Base-by-base conservation (phyloP, 495 filamentous ascomycete genomes). In the Eremomyces bilateralis region DNA sequence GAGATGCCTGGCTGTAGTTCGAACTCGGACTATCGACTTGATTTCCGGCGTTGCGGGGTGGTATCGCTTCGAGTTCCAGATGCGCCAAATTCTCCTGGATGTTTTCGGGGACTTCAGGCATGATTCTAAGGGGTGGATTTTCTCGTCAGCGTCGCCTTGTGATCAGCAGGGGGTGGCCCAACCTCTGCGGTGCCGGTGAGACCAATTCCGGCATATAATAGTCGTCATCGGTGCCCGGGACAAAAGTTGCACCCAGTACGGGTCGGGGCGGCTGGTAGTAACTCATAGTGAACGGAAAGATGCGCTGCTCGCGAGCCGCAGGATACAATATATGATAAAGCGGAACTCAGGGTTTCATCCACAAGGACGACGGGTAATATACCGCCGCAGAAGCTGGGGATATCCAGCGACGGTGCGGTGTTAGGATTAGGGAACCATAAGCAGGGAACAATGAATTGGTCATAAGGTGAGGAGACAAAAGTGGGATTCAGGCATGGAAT, bases 11-110 rank as follows among this genome's bases (percentile, higher is more conserved):
- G n/a, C n/a, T n/a, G n/a, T n/a, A n/a, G n/a, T n/a, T n/a, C n/a
- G n/a, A n/a, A n/a, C n/a, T n/a, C n/a, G n/a, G n/a, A n/a, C n/a
- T n/a, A n/a, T n/a, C n/a, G n/a, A n/a, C n/a, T n/a, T n/a, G n/a
- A n/a, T n/a, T n/a, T n/a, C n/a, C n/a, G n/a, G n/a, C n/a, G 22
- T 43, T 37, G 20, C 4, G 21, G 18, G 28, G 34, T 27, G 4
- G 60, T 50, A 52, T 62, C 28, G 75, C 77, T 60, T 81, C 69
- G 34, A 84, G 64, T 61, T 93, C 85, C 53, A 97, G 67, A 53
- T 81, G 69, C 33, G 83, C 76, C 28, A 97, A 65, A 51, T 77
- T 81, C 48, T 88, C 73, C 58, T 91, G 80, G 65, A 97, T 94
- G 50, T 84, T 77, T 45, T 71, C 71, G 20, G 76, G 74, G 18